Conservation (phyloP, 2,329 filamentous ascomycete genomes). For the Aquanectria penicillioides region DNA sequence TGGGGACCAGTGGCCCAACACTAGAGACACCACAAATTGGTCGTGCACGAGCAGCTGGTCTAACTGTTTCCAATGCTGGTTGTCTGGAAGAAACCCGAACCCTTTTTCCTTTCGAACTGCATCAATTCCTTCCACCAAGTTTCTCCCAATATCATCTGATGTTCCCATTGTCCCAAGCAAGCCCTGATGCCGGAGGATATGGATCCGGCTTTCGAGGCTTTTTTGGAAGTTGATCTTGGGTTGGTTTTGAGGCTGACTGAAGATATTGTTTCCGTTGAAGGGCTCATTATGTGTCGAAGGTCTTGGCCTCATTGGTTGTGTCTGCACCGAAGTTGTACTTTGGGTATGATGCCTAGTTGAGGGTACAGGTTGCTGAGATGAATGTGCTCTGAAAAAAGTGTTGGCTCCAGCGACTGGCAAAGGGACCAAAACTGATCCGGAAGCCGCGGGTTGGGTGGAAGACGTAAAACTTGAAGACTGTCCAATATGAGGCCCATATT, state of each 20-base stretch:
- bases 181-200: constrained; percentile 20
- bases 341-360: not conserved
- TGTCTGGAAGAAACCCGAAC: constrained; percentile 45
- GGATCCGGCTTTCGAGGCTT: constrained; percentile 23
- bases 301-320: not conserved
- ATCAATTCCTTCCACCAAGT: constrained; percentile 40
- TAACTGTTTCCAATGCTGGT: constrained; percentile 49
- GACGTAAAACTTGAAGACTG: not conserved
- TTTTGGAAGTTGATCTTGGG: constrained; percentile 41
- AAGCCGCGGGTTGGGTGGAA: not conserved
- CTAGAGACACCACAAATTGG: constrained; percentile 45
- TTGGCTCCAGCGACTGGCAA: constrained; percentile 49
- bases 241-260: constrained; percentile 35
- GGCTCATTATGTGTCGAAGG: not conserved
- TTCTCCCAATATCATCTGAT: constrained; percentile 21
- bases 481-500: constrained; percentile 13
- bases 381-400: constrained; percentile 47
- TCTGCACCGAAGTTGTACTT: not conserved
- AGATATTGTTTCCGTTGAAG: constrained; percentile 33
- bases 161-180: constrained; percentile 5
- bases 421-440: constrained; percentile 31
- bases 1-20: constrained; percentile 39
- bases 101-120: constrained; percentile 34
- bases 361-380: not conserved
- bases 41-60: constrained; percentile 37